phyloP scores from a whole-genome alignment of 2,329 filamentous ascomycete genomes.

The Fusarium multiceps region DNA sequence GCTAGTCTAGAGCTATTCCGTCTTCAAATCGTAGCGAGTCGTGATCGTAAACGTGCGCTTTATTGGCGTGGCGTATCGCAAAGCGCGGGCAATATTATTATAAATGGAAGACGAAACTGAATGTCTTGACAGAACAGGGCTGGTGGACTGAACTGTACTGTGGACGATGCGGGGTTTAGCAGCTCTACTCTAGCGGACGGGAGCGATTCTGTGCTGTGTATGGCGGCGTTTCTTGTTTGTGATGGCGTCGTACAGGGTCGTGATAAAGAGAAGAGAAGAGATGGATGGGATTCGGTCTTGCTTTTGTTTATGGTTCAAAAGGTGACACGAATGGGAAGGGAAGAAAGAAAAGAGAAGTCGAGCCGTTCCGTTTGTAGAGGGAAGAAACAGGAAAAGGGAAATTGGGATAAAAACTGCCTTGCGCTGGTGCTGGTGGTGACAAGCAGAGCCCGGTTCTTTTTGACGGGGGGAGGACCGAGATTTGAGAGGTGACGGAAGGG shows the following conservation, averaged over 20 bases:
- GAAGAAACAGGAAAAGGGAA: slow-evolving; percentile 33
- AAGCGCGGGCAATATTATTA: slow-evolving; percentile 33
- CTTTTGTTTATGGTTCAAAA: slow-evolving; percentile 15
- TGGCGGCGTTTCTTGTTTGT: slow-evolving; percentile 13
- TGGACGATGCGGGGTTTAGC: slow-evolving; percentile 44
- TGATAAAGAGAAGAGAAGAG: slow-evolving; percentile 19
- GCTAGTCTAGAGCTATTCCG: slow-evolving; percentile 15
- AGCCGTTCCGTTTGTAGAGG: neutral
- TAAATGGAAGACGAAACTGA: slow-evolving; percentile 1
- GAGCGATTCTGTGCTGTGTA: slow-evolving; percentile 24
- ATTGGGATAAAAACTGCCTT: slow-evolving; percentile 34
- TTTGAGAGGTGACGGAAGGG: slow-evolving; percentile 39
- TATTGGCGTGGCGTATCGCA: slow-evolving; percentile 22
- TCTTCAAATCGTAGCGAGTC: slow-evolving; percentile 30
- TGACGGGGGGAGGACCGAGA: slow-evolving; percentile 35
- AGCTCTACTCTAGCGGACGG: slow-evolving; percentile 35
- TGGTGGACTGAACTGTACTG: slow-evolving; percentile 14
- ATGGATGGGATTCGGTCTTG: neutral
- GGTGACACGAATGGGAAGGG: slow-evolving; percentile 8
- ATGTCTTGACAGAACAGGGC: slow-evolving; percentile 28
- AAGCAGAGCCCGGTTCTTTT: slow-evolving; percentile 42
- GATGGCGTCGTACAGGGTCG: slow-evolving; percentile 30
- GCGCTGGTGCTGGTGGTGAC: slow-evolving; percentile 37
- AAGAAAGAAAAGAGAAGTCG: slow-evolving; percentile 17
- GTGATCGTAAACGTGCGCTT: slow-evolving; percentile 34